phyloP scores from a whole-genome alignment of 1,284 basidiomycete species.

The Marasmius oreades region DNA sequence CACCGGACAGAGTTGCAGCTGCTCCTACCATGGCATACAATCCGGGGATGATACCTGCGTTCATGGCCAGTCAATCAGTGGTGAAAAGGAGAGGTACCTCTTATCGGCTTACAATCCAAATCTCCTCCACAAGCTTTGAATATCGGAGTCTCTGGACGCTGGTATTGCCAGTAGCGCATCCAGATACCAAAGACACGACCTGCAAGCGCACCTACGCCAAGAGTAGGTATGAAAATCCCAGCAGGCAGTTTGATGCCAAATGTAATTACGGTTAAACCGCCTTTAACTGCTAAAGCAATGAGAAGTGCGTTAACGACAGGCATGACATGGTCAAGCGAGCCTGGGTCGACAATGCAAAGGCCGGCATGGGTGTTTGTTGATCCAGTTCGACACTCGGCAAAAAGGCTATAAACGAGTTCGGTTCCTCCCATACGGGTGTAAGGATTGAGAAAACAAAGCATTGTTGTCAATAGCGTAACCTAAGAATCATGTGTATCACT shows the following conservation, averaged over 20 bases:
- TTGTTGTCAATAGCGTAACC: conserved; percentile 76
- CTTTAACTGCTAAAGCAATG: conserved; percentile 80
- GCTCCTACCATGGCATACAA: conserved; percentile 93
- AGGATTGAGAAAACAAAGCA: conserved; percentile 84
- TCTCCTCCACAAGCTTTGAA: conserved; percentile 69
- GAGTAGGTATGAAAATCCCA: conserved; percentile 95
- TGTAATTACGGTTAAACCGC: conserved; percentile 82
- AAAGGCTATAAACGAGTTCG: conserved; percentile 90
- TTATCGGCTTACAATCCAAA: conserved; percentile 48
- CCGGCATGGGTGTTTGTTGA: conserved; percentile 56
- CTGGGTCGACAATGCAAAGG: conserved; percentile 70
- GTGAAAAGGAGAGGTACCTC: too few relatives aligned
- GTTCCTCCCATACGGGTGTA: conserved; percentile 94
- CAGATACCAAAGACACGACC: conserved; percentile 85
- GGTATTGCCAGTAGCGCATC: conserved; percentile 78
- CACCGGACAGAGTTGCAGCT: conserved; percentile 84
- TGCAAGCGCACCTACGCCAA: conserved; percentile 96
- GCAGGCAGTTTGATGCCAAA: conserved; percentile 95
- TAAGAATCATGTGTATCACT: conserved; percentile 26
- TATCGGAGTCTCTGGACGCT: conserved; percentile 57
- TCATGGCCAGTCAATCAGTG: background rate
- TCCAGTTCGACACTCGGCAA: conserved; percentile 74
- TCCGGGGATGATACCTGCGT: conserved; percentile 67
- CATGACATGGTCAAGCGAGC: conserved; percentile 54
- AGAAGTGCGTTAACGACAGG: conserved; percentile 67